Percentiles rank a stretch among this genome's conserved stretches.
These are phyloP conservation scores for Lasiosphaeris hirsuta DNA, from an alignment of 495 filamentous ascomycete species.

Conservation along the genomic window DNA sequence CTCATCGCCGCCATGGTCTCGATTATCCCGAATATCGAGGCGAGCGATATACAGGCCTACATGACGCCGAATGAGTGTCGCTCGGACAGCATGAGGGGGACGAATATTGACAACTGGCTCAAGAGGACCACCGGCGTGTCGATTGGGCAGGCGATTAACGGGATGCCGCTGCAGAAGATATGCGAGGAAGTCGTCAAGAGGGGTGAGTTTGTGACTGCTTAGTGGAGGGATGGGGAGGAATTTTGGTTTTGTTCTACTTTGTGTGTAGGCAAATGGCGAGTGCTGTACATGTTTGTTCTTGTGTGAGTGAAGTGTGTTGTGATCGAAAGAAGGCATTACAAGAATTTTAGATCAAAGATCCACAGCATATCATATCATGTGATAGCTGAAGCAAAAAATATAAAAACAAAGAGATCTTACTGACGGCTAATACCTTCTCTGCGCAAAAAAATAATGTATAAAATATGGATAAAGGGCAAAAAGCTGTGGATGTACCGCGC, in stretches of 20 bases:
- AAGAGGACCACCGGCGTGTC: slow-evolving; percentile 18
- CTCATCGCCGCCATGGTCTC: slow-evolving; percentile 24
- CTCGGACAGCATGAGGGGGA: slow-evolving; percentile 13
- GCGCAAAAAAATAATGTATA: no score
- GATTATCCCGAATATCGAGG: slow-evolving; percentile 27
- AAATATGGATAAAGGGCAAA: no score
- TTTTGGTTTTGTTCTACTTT: not conserved
- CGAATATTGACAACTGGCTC: slow-evolving; percentile 19
- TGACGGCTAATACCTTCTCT: no score
- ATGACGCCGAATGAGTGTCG: slow-evolving; percentile 18
- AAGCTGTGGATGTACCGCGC: no score
- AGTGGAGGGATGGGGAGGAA: not conserved
- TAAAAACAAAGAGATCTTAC: no score
- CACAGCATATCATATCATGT: no score
- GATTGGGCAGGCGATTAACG: slow-evolving; percentile 14
- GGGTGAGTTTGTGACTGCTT: slow-evolving; percentile 8
- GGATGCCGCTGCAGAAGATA: slow-evolving; percentile 15
- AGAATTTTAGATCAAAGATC: no score
- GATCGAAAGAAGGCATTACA: no score
- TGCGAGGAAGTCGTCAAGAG: slow-evolving; percentile 16
- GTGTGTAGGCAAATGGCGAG: no score
- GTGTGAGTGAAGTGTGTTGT: no score
- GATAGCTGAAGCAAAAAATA: no score
- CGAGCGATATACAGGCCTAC: slow-evolving; percentile 18
- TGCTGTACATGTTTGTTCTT: no score